Base-by-base conservation (phyloP, 129 eudicot genomes). In the Smallanthus sonchifolius region DNA sequence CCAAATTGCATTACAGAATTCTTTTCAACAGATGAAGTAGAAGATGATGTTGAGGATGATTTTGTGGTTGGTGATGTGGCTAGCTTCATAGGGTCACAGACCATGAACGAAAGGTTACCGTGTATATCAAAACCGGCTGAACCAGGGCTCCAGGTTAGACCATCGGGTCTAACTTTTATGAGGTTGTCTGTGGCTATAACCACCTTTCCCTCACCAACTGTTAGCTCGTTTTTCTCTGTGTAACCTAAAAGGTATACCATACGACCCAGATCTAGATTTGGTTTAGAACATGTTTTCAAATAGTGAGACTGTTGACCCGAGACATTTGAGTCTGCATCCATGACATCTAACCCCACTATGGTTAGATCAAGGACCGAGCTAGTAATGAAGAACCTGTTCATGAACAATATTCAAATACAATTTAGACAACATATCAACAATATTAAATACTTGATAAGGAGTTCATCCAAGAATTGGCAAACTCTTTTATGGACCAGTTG, bases 21-120 rank as follows among this genome's bases (percentile, higher is more conserved):
- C 76, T 83, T 93, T 74, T 88, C 91, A 89, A 86, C 79, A 2
- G 97, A 94, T 40, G 93, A 82, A 16, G 91, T 75, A 6, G 98
- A 86, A 24, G 96, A 80, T 48, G 96, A 92, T 28, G 89, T 86
- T 11, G 98, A 81, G 7, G 93, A 76, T 65, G 98, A 94, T 74
- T 84, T 90, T 61, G 86, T 72, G 61, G 83, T 83, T 40, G 96
- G 97, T 60, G 97, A 88, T 17, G 98, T 90, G 67, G 97, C 97
- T 39, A 90, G 89, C 78, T 94, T 94, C 98, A 94, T 94, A n/a
- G 98, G 98, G 72, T 94, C 98, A 44, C 98, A 94, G 60, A 94
- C 84, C 97, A 94, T 91, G 80, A 94, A 94, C 2, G 98, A 87
- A 39, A 94, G 97, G 74, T 88, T 94, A 13, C 97, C 98, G 1